These are phyloP conservation scores for Scheffersomyces ergatensis DNA, from an alignment of 805 yeast genomes.

Conservation along the genomic window DNA sequence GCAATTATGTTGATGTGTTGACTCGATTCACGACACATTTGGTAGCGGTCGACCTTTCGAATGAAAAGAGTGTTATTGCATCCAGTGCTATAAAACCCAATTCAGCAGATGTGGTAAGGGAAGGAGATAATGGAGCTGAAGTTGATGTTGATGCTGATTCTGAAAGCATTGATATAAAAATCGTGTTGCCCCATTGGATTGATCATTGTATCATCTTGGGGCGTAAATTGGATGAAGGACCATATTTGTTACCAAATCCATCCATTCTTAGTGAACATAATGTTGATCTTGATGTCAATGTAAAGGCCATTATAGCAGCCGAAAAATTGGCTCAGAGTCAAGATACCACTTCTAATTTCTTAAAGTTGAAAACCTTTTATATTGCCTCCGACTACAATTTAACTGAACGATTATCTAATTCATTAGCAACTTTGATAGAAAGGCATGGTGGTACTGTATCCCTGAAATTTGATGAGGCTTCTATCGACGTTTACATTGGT, in stretches of 20 bases:
- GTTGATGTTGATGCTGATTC: too few relatives aligned
- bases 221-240: conserved; percentile 47
- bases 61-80: conserved; percentile 61
- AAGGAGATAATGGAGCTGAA: not conserved
- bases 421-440: conserved; percentile 45
- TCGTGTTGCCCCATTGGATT: conserved; percentile 80
- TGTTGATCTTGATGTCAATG: not conserved
- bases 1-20: conserved; percentile 60
- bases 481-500: conserved; percentile 53
- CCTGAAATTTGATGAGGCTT: conserved; percentile 12
- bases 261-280: conserved; percentile 1
- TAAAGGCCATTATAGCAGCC: not conserved
- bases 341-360: conserved; percentile 16
- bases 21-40: conserved; percentile 79
- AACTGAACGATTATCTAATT: conserved; percentile 37
- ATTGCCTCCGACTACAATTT: conserved; percentile 56
- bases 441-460: conserved; percentile 55
- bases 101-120: conserved; percentile 20
- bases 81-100: conserved; percentile 25
- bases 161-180: conserved; percentile 39
- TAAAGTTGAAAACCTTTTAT: conserved; percentile 47
- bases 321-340: not conserved
- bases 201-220: conserved; percentile 62
- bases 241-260: conserved; percentile 46
- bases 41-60: conserved; percentile 51